Evolutionary conservation across 163 green algal genomes (phyloP), one percentile per base, ranked within the genome.

Genomic region (Smithsoniella earleae): DNA sequence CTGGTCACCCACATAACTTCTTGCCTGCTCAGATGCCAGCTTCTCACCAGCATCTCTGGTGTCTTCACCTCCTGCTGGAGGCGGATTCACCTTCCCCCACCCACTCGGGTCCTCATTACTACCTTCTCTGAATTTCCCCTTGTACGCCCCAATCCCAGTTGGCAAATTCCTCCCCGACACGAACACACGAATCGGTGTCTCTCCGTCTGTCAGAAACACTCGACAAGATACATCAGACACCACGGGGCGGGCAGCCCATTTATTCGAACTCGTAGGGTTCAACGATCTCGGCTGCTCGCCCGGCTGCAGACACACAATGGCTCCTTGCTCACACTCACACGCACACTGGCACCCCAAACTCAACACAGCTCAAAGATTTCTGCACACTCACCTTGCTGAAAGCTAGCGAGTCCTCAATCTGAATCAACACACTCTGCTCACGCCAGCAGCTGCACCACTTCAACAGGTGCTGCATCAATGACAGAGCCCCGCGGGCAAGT

Each of bases 361-460:
- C n/a, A 33, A 33, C 6, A 33, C 27, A 34, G 58, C 6, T 10
- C 18, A n/a, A 34, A 31, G 6, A n/a, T 40, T 8, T 18, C 4
- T 30, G n/a, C 27, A 4, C 1, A 34, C 58, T 30, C 58, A 69
- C 58, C 16, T 43, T 36, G 58, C 27, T 25, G n/a, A 69, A 45
- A 16, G 58, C 58, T 5, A 69, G 58, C 18, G 27, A 43, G 58
- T 69, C 34, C 16, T 1, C 58, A 31, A 69, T 36, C 58, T 69
- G 58, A 30, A 69, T 30, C 58, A 34, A 18, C 18, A 69, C 58
- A 6, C 58, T 30, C 16, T 43, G 58, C 58, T 69, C 58, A 6
- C 58, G 58, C 58, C 58, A 69, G 58, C 58, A 69, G 58, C 58
- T 69, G 58, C 58, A 69, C 58, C 58, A 69, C 58, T 69, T 69